A percentile compares a stretch with the other conserved stretches of the same genome.
Evolutionary conservation across 176 grass and related monocot species (phyloP).

Genomic region (Rhipidocladum racemiflorum): DNA sequence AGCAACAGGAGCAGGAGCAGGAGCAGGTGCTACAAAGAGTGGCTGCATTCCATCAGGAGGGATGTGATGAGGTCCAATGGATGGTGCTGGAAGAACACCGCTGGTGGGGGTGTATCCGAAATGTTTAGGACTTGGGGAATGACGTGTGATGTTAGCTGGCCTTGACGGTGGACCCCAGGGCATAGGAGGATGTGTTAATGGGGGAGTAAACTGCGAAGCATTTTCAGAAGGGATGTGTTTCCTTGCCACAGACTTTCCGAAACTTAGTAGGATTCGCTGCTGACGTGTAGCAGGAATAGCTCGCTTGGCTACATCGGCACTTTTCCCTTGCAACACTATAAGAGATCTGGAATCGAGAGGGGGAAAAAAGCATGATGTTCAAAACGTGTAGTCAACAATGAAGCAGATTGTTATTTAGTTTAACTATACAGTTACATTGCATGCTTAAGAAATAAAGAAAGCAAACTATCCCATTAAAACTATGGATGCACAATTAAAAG

Average conservation of each 20-base stretch:
- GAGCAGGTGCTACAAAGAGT: constrained; percentile 55
- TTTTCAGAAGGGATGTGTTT: constrained; percentile 41
- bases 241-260: constrained; percentile 61
- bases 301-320: constrained; percentile 62
- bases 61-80: constrained; percentile 34
- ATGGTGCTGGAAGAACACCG: constrained; percentile 33
- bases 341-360: constrained; percentile 48
- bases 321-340: constrained; percentile 66
- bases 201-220: constrained; percentile 26
- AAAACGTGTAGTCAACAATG: constrained; percentile 9
- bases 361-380: neutral
- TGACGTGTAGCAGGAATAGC: constrained; percentile 55
- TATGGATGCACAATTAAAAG: neutral
- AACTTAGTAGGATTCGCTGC: constrained; percentile 58
- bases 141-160: constrained; percentile 28
- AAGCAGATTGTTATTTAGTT: neutral
- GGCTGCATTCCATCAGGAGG: constrained; percentile 52
- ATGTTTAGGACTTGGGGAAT: constrained; percentile 49
- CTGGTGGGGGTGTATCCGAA: constrained; percentile 39
- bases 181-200: constrained; percentile 39
- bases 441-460: constrained; percentile 2
- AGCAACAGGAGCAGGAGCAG: constrained; percentile 20
- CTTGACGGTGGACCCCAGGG: constrained; percentile 53
- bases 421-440: neutral
- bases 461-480: neutral